phyloP scores from a whole-genome alignment of 495 filamentous ascomycete species.

The Hypoxylon rickii region DNA sequence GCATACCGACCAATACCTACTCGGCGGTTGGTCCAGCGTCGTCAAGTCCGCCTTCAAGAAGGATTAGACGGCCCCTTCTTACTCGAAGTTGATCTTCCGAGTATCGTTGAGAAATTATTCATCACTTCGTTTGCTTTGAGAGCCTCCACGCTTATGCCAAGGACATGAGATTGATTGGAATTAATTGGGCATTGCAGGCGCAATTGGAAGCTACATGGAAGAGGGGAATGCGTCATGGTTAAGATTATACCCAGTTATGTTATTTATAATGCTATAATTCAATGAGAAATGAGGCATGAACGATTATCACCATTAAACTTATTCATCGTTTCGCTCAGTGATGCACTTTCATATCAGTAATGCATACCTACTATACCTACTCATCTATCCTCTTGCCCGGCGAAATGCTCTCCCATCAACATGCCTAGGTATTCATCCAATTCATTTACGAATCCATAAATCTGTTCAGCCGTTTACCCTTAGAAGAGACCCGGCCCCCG shows the following conservation, averaged over 20 bases:
- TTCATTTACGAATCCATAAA: too few relatives aligned
- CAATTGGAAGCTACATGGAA: too few relatives aligned
- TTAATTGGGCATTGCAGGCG: constrained; percentile 12
- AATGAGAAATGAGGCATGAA: constrained; percentile 22
- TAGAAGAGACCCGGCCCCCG: too few relatives aligned
- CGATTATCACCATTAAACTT: background rate
- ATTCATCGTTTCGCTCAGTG: background rate
- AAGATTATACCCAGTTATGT: constrained; percentile 3
- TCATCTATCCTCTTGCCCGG: too few relatives aligned
- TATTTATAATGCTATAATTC: constrained; percentile 13
- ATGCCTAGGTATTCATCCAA: too few relatives aligned
- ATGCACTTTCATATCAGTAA: too few relatives aligned
- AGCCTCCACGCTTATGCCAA: too few relatives aligned
- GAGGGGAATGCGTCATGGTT: constrained; percentile 7
- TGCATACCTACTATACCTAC: too few relatives aligned
- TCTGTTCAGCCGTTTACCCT: too few relatives aligned
- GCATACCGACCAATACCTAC: constrained; percentile 40
- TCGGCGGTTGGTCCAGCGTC: constrained; percentile 35
- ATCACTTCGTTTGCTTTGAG: too few relatives aligned
- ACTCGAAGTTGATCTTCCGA: background rate
- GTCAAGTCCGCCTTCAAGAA: constrained; percentile 30
- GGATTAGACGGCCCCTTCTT: constrained; percentile 11
- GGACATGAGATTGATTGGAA: constrained; percentile 9
- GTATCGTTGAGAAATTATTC: too few relatives aligned
- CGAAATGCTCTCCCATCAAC: too few relatives aligned